Percentiles rank a stretch among this genome's conserved stretches.
phyloP scores from a whole-genome alignment of 805 yeast species.

The Nakazawaea peltata region DNA sequence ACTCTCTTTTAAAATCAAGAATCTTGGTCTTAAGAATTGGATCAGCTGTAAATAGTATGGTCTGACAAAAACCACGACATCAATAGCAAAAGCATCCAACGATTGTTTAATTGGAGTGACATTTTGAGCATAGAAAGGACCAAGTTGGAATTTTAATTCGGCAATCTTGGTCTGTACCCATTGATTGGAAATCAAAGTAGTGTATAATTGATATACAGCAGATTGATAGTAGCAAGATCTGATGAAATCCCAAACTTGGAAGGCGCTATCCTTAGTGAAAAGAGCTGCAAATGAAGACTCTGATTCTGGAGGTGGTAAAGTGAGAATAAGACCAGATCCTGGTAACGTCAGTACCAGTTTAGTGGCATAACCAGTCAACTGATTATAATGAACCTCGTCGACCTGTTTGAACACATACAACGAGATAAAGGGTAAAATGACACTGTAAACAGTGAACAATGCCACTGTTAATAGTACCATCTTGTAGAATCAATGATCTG shows the following conservation, averaged over 20 bases:
- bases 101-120: conserved; percentile 1
- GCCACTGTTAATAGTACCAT: conserved; percentile 3
- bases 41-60: conserved; percentile 2
- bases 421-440: conserved; percentile 4
- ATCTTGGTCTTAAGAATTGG: neutral
- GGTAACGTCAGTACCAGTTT: neutral
- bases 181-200: neutral
- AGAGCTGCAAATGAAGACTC: neutral
- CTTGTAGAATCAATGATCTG: too few species aligned
- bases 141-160: neutral
- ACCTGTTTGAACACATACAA: conserved; percentile 1
- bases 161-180: neutral
- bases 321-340: neutral
- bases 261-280: too few species aligned
- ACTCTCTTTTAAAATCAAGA: too few species aligned
- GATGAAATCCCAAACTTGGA: too few species aligned
- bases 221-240: too few species aligned
- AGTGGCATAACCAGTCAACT: conserved; percentile 3
- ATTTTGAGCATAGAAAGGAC: conserved; percentile 3
- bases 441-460: neutral
- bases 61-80: neutral
- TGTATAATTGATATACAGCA: neutral
- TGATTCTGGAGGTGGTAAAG: neutral
- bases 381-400: conserved; percentile 4
- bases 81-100: neutral